Evolutionary conservation across 2,329 filamentous ascomycete genomes (phyloP).

Genomic region (Colletotrichum graminicola): DNA sequence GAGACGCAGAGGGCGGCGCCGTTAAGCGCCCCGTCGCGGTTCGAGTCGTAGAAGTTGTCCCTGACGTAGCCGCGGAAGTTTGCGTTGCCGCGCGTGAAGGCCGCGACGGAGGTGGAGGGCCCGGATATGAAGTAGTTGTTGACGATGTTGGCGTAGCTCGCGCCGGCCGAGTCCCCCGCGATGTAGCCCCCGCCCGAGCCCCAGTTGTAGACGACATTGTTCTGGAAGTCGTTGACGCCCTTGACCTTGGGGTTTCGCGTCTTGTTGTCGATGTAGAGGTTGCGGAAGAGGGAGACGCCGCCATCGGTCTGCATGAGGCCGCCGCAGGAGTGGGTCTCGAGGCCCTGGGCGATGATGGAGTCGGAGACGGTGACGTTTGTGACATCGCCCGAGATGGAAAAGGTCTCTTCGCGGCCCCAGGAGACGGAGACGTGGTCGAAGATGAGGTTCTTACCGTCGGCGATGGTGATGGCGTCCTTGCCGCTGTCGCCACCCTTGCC

Average conservation of each 20-base stretch:
- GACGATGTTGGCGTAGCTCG: constrained; percentile 64
- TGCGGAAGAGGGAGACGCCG: constrained; percentile 60
- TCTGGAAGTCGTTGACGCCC: constrained; percentile 66
- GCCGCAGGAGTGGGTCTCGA: constrained; percentile 65
- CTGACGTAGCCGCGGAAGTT: constrained; percentile 66
- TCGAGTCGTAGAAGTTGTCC: constrained; percentile 64
- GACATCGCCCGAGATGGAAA: constrained; percentile 62
- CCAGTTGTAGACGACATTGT: constrained; percentile 68
- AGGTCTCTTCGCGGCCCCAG: constrained; percentile 69
- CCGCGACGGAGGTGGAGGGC: constrained; percentile 61
- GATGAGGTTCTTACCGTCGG: constrained; percentile 65
- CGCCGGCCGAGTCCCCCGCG: constrained; percentile 61
- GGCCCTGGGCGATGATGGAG: constrained; percentile 65
- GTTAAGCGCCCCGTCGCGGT: constrained; percentile 62
- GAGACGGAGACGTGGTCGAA: constrained; percentile 67
- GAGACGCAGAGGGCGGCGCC: constrained; percentile 58
- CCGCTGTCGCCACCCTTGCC: constrained; percentile 62
- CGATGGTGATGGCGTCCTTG: constrained; percentile 67
- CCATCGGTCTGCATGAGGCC: constrained; percentile 64
- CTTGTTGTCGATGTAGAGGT: constrained; percentile 69
- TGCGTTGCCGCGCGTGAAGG: constrained; percentile 67
- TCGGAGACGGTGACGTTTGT: constrained; percentile 65
- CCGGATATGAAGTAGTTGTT: constrained; percentile 70
- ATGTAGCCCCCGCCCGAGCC: constrained; percentile 67
- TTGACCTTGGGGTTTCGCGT: constrained; percentile 70